A percentile compares a stretch with the other conserved stretches of the same genome.
phyloP scores from a whole-genome alignment of 345 rosid genomes.

The Stellera chamaejasme region DNA sequence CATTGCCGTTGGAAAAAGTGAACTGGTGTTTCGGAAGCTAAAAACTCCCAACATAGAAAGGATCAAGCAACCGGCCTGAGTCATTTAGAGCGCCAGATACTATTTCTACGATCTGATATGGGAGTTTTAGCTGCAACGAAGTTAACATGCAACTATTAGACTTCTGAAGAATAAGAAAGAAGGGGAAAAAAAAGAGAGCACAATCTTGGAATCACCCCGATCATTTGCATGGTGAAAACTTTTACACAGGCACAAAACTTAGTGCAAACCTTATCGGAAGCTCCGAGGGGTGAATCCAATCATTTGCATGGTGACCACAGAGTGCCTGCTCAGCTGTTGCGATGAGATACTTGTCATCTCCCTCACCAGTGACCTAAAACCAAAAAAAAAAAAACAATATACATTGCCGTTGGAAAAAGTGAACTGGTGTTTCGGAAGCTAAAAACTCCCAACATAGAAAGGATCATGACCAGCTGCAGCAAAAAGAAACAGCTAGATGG shows the following conservation, averaged over 20 bases:
- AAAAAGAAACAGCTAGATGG: background rate
- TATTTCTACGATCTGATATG: constrained; percentile 46
- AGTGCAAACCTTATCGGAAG: constrained; percentile 38
- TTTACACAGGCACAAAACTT: background rate
- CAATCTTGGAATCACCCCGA: too few relatives aligned
- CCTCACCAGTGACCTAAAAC: constrained; percentile 53
- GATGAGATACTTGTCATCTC: constrained; percentile 58
- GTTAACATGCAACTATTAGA: too few relatives aligned
- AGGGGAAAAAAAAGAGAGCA: too few relatives aligned
- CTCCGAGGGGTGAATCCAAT: constrained; percentile 55
- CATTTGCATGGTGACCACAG: constrained; percentile 52
- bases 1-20: too few relatives aligned
- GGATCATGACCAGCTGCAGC: too few relatives aligned
- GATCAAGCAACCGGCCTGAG: too few relatives aligned
- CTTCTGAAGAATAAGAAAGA: too few relatives aligned
- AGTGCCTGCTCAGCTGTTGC: constrained; percentile 66
- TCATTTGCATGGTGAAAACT: background rate
- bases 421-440: background rate
- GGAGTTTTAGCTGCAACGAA: constrained; percentile 37
- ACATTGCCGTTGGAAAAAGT: too few relatives aligned
- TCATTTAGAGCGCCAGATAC: constrained; percentile 62
- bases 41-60: too few relatives aligned
- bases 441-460: too few relatives aligned
- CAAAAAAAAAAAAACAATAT: too few relatives aligned
- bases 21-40: background rate